Evolutionary conservation across 164 flowering plant genomes (phyloP).

Genomic region (Annona squamosa): DNA sequence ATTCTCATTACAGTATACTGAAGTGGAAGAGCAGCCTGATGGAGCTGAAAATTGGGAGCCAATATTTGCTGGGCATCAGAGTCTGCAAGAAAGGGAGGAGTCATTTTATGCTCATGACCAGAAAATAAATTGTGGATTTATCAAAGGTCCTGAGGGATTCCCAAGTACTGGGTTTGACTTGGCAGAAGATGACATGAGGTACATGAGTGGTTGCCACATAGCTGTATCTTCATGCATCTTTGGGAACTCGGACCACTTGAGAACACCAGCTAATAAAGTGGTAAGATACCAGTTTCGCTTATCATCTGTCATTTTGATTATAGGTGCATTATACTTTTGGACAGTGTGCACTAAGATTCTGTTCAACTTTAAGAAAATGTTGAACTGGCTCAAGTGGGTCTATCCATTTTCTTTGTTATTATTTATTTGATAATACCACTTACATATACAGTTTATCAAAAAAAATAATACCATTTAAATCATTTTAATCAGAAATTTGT

Average conservation of each 20-base stretch:
- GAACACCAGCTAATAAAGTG: conserved; percentile 64
- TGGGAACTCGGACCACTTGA: conserved; percentile 89
- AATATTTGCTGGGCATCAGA: conserved; percentile 92
- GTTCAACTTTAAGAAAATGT: too few relatives aligned
- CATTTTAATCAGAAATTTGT: too few relatives aligned
- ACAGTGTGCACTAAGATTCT: too few relatives aligned
- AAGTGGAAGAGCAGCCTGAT: conserved; percentile 51
- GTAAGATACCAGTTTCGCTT: conserved; percentile 27
- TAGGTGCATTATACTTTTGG: too few relatives aligned
- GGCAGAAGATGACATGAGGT: conserved; percentile 82
- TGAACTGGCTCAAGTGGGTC: too few relatives aligned
- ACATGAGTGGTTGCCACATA: conserved; percentile 80
- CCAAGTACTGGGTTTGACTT: conserved; percentile 93
- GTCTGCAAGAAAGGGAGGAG: conserved; percentile 61
- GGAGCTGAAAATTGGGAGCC: conserved; percentile 63
- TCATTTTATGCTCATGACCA: conserved; percentile 81
- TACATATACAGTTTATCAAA: too few relatives aligned
- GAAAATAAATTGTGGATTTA: conserved; percentile 86
- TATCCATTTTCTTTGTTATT: too few relatives aligned
- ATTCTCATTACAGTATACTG: conserved; percentile 69
- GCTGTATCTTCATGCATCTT: conserved; percentile 96
- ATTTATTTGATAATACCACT: too few relatives aligned
- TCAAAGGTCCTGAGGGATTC: conserved; percentile 67
- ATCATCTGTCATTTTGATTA: not conserved
- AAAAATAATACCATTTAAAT: too few relatives aligned